Base-by-base conservation (phyloP, 176 grass and related monocot genomes). In the Luzula sylvatica region DNA sequence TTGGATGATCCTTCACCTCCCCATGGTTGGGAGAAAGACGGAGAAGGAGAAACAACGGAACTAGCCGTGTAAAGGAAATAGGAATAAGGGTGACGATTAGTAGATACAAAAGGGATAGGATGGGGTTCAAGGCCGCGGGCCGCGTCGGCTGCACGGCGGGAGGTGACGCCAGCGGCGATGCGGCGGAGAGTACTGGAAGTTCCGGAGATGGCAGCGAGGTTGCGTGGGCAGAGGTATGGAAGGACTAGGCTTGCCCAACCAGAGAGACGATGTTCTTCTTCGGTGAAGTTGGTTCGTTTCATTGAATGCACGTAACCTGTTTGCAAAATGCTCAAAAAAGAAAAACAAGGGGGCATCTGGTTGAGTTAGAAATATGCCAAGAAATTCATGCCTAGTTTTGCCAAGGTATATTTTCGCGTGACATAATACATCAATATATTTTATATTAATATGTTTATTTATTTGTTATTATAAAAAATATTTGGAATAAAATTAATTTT, bases 31-130 rank as follows among this genome's bases (percentile, higher is more conserved):
- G 61, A 52, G 17, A 64, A 73, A 16, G 55, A 42, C 1, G 65
- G 7, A 15, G 38, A 52, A 58, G 53, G 46, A 13, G 24, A 55
- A 30, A 70, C 26, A 62, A 82, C 48, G 45, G 77, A 60, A 72
- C 60, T 71, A 3, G 75, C 72, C 11, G 73, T 71, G 56, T 95
- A 88, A 35, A 73, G 29, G 72, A 95, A 88, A 57, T 81, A 81
- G 22, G 80, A 71, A 47, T 95, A 95, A 29, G 67, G 79, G 22
- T 72, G 55, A 42, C 15, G 54, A 39, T 25, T 22, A 61, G 46
- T 63, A 23, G 72, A 60, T 61, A 20, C 7, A 66, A 96, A 96
- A 13, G 84, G 90, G 30, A 88, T 55, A 23, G 70, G 43, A 41
- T 72, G 32, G 42, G 46, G 57, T 71, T 96, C 90, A 20, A 82